Evolutionary conservation across 129 eudicot species (phyloP).

Genomic region (Flaveria brownii): DNA sequence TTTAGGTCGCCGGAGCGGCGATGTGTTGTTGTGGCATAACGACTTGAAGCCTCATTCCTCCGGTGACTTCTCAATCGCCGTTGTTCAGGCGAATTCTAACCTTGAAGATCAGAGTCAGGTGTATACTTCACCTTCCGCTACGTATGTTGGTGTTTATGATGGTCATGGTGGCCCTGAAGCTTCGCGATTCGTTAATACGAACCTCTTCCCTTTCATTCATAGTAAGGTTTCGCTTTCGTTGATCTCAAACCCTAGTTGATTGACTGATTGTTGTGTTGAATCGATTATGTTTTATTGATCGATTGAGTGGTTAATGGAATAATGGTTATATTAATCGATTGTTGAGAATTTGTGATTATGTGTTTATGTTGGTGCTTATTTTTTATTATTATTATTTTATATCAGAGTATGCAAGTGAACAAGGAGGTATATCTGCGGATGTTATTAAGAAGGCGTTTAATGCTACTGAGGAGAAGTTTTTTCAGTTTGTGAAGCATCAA

Average conservation of each 20-base stretch:
- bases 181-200: slow-evolving; percentile 73
- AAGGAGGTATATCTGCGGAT: slow-evolving; percentile 86
- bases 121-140: slow-evolving; percentile 77
- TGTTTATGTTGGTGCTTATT: slow-evolving; percentile 5
- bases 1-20: slow-evolving; percentile 59
- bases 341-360: slow-evolving; percentile 2
- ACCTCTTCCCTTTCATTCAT: slow-evolving; percentile 66
- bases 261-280: too few species aligned
- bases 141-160: slow-evolving; percentile 87
- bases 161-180: slow-evolving; percentile 98
- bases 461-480: slow-evolving; percentile 88
- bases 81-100: slow-evolving; percentile 83
- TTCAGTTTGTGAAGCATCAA: slow-evolving; percentile 62
- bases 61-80: slow-evolving; percentile 93
- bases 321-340: background rate
- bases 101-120: slow-evolving; percentile 90
- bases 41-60: slow-evolving; percentile 85
- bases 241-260: slow-evolving; percentile 18
- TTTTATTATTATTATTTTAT: background rate
- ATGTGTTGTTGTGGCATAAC: slow-evolving; percentile 75
- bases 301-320: background rate
- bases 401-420: slow-evolving; percentile 75
- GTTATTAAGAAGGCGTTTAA: slow-evolving; percentile 81
- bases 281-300: slow-evolving; percentile 9
- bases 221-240: slow-evolving; percentile 41